phyloP scores from a whole-genome alignment of 1,284 basidiomycete species.

The Fomitopsis schrenkii region DNA sequence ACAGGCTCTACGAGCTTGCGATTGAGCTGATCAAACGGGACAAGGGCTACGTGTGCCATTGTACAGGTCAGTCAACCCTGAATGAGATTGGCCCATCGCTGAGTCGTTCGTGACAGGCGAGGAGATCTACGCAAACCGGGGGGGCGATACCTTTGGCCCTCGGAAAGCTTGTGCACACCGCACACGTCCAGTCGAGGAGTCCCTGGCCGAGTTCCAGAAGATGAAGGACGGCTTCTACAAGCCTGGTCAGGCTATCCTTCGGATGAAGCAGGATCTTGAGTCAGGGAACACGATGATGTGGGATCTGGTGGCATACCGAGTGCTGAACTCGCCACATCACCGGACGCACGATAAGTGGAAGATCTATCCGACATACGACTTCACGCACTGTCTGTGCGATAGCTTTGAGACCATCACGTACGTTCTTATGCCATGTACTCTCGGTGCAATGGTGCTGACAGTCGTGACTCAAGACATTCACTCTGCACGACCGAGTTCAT shows the following conservation, averaged over 20 bases:
- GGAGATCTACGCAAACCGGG: slow-evolving; percentile 87
- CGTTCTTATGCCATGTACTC: slow-evolving; percentile 25
- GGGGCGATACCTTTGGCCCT: slow-evolving; percentile 78
- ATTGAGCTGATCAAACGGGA: slow-evolving; percentile 89
- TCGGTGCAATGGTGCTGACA: slow-evolving; percentile 1
- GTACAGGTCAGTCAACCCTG: slow-evolving; percentile 59
- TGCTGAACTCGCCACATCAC: slow-evolving; percentile 89
- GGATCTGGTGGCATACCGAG: slow-evolving; percentile 97
- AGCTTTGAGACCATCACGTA: slow-evolving; percentile 99
- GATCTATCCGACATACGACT: slow-evolving; percentile 97
- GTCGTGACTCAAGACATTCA: slow-evolving; percentile 69
- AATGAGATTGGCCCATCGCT: background rate
- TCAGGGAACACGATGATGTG: slow-evolving; percentile 99
- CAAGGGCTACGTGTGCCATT: slow-evolving; percentile 95
- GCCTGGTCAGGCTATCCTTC: slow-evolving; percentile 87
- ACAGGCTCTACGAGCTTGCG: slow-evolving; percentile 84
- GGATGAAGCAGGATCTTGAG: slow-evolving; percentile 97
- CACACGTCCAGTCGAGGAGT: slow-evolving; percentile 80
- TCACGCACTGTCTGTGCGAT: slow-evolving; percentile 98
- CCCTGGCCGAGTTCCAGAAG: slow-evolving; percentile 82
- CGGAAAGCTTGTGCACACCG: slow-evolving; percentile 89
- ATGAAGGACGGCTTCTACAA: slow-evolving; percentile 93
- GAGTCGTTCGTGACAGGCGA: slow-evolving; percentile 54
- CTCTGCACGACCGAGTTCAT: slow-evolving; percentile 98
- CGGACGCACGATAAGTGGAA: slow-evolving; percentile 93